Conservation (phyloP, 345 rosid species). For the Pelargonium nanum region DNA sequence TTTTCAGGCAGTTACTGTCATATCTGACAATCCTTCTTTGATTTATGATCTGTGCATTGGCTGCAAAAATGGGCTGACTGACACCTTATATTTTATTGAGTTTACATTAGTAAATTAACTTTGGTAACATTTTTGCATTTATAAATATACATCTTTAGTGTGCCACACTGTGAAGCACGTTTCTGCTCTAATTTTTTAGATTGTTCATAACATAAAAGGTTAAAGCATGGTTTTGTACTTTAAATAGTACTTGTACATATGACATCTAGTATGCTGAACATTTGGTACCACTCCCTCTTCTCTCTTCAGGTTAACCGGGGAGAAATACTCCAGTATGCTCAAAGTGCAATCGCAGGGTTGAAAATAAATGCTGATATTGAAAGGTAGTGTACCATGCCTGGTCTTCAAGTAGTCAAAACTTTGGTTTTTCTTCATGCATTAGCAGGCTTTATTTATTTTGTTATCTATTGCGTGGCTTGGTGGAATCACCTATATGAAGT, state of each 20-base stretch:
- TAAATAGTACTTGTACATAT: neutral
- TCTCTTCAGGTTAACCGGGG: constrained; percentile 59
- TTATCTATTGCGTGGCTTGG: too few species aligned
- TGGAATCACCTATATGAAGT: too few species aligned
- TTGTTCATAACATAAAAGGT: neutral
- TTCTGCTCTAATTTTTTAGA: neutral
- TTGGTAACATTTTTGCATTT: too few species aligned
- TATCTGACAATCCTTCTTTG: too few species aligned
- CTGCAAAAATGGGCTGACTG: neutral
- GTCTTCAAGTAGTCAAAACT: too few species aligned
- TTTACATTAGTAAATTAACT: neutral
- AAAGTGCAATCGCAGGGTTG: constrained; percentile 74
- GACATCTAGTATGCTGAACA: neutral
- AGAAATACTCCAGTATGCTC: constrained; percentile 81
- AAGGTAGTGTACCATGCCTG: too few species aligned
- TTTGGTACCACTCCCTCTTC: constrained; percentile 2
- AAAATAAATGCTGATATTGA: constrained; percentile 58
- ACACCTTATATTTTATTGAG: neutral
- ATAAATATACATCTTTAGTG: too few species aligned
- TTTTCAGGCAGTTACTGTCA: too few species aligned
- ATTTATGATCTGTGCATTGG: neutral
- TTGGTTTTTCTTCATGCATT: too few species aligned
- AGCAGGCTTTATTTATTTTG: too few species aligned
- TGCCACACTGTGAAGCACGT: too few species aligned
- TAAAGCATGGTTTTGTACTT: neutral